phyloP scores from a whole-genome alignment of 2,329 filamentous ascomycete species.

The Calonectria leucothoes region DNA sequence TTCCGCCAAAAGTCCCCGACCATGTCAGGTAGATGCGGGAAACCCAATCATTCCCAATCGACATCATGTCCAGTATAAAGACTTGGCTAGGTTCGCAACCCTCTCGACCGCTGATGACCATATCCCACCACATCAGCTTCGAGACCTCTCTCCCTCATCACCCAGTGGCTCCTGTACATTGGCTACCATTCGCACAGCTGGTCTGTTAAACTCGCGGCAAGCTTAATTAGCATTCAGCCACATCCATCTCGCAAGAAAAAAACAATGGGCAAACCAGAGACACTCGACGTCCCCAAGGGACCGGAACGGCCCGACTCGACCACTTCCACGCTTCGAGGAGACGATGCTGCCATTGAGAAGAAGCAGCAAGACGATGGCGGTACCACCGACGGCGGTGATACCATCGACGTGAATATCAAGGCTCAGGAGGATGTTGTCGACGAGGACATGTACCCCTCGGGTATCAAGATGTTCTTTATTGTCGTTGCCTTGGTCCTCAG shows the following conservation, averaged over 20 bases:
- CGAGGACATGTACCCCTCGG: slow-evolving; percentile 53
- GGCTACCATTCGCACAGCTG: neutral
- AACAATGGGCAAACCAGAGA: slow-evolving; percentile 12
- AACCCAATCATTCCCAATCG: neutral
- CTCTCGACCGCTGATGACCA: slow-evolving; percentile 12
- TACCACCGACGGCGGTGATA: slow-evolving; percentile 34
- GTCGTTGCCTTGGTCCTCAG: slow-evolving; percentile 59
- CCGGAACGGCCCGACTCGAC: slow-evolving; percentile 42
- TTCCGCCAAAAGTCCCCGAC: slow-evolving; percentile 33
- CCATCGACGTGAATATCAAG: slow-evolving; percentile 25
- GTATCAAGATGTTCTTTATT: slow-evolving; percentile 54
- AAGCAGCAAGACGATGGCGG: slow-evolving; percentile 34
- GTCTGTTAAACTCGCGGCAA: slow-evolving; percentile 19
- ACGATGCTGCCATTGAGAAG: slow-evolving; percentile 41
- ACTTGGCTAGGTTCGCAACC: slow-evolving; percentile 18
- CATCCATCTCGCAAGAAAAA: neutral
- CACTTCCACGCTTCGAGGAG: slow-evolving; percentile 44
- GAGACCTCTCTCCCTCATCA: slow-evolving; percentile 22
- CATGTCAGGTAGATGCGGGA: slow-evolving; percentile 20
- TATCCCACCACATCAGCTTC: slow-evolving; percentile 14
- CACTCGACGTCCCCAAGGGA: slow-evolving; percentile 38
- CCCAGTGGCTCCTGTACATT: neutral
- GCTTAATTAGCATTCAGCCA: slow-evolving; percentile 23
- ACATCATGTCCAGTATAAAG: slow-evolving; percentile 33
- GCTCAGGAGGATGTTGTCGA: slow-evolving; percentile 28